Evolutionary conservation across 2,329 filamentous ascomycete species (phyloP).

Genomic region (Penicillium occitanis): DNA sequence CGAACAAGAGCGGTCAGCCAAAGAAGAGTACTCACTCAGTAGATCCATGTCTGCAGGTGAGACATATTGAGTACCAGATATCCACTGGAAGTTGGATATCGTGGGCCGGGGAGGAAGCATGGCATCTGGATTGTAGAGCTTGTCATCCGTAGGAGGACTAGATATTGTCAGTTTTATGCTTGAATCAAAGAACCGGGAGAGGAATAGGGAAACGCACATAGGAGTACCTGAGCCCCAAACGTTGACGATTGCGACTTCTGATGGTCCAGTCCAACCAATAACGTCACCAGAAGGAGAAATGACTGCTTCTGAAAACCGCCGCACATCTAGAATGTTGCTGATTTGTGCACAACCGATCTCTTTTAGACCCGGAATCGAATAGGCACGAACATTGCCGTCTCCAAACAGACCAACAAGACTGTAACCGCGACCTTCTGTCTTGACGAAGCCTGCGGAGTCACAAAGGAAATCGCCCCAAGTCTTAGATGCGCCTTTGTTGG

Average conservation of each 20-base stretch:
- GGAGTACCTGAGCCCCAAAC: conserved; percentile 75
- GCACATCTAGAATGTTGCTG: conserved; percentile 67
- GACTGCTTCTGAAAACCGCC: conserved; percentile 66
- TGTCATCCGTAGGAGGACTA: conserved; percentile 61
- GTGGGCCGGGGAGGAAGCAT: conserved; percentile 77
- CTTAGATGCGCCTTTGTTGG: conserved; percentile 86
- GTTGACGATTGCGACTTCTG: conserved; percentile 78
- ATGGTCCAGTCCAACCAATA: conserved; percentile 84
- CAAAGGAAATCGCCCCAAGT: conserved; percentile 82
- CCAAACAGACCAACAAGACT: conserved; percentile 83
- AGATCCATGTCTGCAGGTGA: conserved; percentile 84
- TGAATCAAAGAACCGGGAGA: background rate
- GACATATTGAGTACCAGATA: conserved; percentile 89
- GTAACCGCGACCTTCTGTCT: conserved; percentile 71
- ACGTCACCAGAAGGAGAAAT: conserved; percentile 79
- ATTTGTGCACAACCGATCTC: conserved; percentile 72
- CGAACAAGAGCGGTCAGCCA: background rate
- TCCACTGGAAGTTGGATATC: conserved; percentile 95
- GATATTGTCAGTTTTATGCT: conserved; percentile 23
- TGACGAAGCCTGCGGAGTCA: conserved; percentile 73
- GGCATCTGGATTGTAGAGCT: conserved; percentile 74
- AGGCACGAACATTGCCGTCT: conserved; percentile 76
- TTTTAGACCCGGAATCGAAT: conserved; percentile 81
- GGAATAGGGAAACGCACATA: conserved; percentile 49
- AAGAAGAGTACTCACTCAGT: conserved; percentile 54